Percentiles rank a stretch among this genome's conserved stretches.
These are phyloP conservation scores for Camelina sativa DNA, from an alignment of 345 rosid genomes.

Conservation along the genomic window DNA sequence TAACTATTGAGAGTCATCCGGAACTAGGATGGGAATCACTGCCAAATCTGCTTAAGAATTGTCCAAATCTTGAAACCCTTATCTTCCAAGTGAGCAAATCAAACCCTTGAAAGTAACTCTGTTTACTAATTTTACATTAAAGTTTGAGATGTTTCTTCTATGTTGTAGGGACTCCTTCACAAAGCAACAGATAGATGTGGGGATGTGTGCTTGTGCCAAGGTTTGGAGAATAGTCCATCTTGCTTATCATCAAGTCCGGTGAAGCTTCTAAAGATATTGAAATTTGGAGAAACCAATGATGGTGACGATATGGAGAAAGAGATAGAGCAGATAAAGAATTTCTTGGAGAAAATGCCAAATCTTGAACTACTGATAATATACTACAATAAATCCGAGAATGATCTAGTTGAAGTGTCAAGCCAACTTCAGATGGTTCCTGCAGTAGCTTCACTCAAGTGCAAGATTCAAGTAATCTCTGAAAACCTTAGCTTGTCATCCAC, in stretches of 20 bases:
- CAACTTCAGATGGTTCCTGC: slow-evolving; percentile 14
- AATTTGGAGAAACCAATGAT: slow-evolving; percentile 21
- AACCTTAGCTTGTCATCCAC: slow-evolving; percentile 3
- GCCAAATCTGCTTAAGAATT: slow-evolving; percentile 25
- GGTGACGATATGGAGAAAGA: slow-evolving; percentile 2
- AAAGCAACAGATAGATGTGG: slow-evolving; percentile 24
- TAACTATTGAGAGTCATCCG: slow-evolving; percentile 28
- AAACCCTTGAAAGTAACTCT: slow-evolving; percentile 1
- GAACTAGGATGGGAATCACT: slow-evolving; percentile 39
- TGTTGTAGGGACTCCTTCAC: slow-evolving; percentile 31
- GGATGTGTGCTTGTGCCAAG: slow-evolving; percentile 32
- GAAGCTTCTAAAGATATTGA: slow-evolving; percentile 35
- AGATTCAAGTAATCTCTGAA: slow-evolving; percentile 35
- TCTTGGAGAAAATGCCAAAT: slow-evolving; percentile 26
- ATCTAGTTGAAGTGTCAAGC: slow-evolving; percentile 26
- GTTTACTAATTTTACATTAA: neutral
- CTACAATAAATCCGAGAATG: slow-evolving; percentile 11
- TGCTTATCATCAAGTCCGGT: slow-evolving; percentile 30
- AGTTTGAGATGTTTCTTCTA: slow-evolving; percentile 9
- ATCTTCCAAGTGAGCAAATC: slow-evolving; percentile 19
- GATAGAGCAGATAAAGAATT: slow-evolving; percentile 22
- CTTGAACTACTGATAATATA: slow-evolving; percentile 28
- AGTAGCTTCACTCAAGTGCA: slow-evolving; percentile 34
- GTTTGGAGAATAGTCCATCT: slow-evolving; percentile 12
- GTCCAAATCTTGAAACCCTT: slow-evolving; percentile 40